phyloP scores from a whole-genome alignment of 139 green algal genomes.

The Chlorella sp. region DNA sequence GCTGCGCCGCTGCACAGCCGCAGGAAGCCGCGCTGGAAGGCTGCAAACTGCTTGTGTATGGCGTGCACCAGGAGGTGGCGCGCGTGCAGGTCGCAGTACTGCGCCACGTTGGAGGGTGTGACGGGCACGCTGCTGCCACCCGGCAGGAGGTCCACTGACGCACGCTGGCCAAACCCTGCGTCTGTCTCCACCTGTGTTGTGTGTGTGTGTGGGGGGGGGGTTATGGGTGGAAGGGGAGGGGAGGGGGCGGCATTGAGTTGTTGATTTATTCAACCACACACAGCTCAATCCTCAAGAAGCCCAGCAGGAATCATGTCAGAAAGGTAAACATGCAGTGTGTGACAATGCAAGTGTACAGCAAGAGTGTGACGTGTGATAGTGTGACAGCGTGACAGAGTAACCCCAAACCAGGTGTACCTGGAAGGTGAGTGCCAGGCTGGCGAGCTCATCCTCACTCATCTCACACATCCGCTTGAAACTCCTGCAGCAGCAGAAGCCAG shows the following conservation, averaged over 20 bases:
- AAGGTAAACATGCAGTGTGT: too few species aligned
- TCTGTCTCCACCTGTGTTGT: slow-evolving; percentile 23
- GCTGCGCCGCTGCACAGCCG: slow-evolving; percentile 52
- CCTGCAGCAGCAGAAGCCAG: too few species aligned
- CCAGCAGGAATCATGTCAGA: too few species aligned
- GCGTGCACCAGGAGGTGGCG: slow-evolving; percentile 10
- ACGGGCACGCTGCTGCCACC: slow-evolving; percentile 42
- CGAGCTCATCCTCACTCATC: too few species aligned
- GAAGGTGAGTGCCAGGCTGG: too few species aligned
- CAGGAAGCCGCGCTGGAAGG: slow-evolving; percentile 56
- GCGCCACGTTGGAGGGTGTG: slow-evolving; percentile 47
- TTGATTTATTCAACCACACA: too few species aligned
- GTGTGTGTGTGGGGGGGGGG: background rate
- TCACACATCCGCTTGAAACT: too few species aligned
- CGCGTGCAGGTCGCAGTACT: slow-evolving; percentile 60
- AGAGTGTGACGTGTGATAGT: too few species aligned
- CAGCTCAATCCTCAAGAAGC: background rate
- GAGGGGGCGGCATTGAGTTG: background rate
- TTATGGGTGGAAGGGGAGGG: background rate
- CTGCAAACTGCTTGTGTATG: slow-evolving; percentile 41
- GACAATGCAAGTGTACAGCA: too few species aligned
- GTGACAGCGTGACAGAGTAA: too few species aligned
- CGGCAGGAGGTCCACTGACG: slow-evolving; percentile 45
- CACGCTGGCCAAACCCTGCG: slow-evolving; percentile 40
- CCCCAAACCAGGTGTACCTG: too few species aligned